Conservation (phyloP, 208 protist genomes). For the Paratrypanosoma confusum region DNA sequence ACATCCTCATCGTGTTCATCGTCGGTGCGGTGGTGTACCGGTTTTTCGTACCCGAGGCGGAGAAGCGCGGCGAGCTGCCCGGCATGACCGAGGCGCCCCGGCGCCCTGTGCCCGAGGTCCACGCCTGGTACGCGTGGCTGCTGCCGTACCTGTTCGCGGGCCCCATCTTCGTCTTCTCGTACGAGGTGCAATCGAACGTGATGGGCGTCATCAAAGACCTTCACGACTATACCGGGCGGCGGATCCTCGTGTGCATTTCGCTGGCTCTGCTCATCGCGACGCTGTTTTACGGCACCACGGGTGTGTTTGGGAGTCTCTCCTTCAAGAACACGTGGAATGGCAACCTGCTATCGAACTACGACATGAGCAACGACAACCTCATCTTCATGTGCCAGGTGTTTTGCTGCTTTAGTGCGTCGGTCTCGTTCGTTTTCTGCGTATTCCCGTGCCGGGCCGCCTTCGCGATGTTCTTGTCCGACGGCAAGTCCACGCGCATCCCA, state of each 20-base stretch:
- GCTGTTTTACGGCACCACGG: conserved; percentile 40
- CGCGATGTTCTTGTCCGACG: conserved; percentile 60
- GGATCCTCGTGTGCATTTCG: conserved; percentile 46
- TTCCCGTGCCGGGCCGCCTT: conserved; percentile 55
- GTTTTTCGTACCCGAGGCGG: conserved; percentile 25
- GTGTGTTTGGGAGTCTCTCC: conserved; percentile 49
- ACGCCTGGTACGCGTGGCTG: background rate
- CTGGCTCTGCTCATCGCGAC: conserved; percentile 46
- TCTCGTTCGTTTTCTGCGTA: conserved; percentile 66
- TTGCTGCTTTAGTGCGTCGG: conserved; percentile 60
- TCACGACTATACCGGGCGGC: conserved; percentile 46
- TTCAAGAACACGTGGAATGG: conserved; percentile 42
- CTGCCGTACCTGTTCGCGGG: conserved; percentile 56
- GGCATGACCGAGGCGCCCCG: no score
- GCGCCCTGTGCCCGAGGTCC: no score
- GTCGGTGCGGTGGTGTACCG: conserved; percentile 55
- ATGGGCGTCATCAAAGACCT: conserved; percentile 76
- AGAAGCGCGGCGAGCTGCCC: background rate
- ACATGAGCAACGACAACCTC: conserved; percentile 32
- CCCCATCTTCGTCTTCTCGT: conserved; percentile 72
- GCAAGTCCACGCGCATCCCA: conserved; percentile 37
- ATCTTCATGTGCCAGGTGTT: conserved; percentile 56
- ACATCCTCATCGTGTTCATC: conserved; percentile 60
- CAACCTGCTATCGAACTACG: conserved; percentile 60
- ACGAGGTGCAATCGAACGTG: conserved; percentile 73